Evolutionary conservation across 441 rosid species (phyloP), one percentile per base, ranked within the genome.

Genomic region (Kokia cookei): DNA sequence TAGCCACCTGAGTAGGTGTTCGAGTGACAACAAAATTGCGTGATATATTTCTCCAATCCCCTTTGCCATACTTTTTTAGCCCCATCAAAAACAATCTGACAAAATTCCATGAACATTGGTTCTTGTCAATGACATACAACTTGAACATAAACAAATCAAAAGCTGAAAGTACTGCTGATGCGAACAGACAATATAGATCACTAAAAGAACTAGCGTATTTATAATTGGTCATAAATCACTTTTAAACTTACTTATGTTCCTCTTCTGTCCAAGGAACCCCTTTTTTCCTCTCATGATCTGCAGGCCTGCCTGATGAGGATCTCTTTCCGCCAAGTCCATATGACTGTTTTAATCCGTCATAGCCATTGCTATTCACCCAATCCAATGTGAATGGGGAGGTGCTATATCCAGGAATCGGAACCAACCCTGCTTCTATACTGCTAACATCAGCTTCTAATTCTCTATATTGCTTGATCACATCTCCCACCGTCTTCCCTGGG

Each of bases 211-310:
- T 15, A 32, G 45, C 40, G 32, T 9, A 45, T 43, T 43, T 24
- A 43, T 24, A 12, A 13, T 63, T 37, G 19, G 27, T 40, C 50
- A 63, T 24, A 57, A 22, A 22, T 22, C 13, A 24, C 29, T 9
- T 57, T 22, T 57, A 58, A 51, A 26, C 88, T 85, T 90, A 90
- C 94, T 83, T 90, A 74, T 90, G 94, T 76, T 90, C 94, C 75
- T 88, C 94, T 69, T 90, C 94, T 3, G 94, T 89, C 93, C 93
- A 89, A 10, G 94, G 94, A 63, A 90, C 86, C n/a, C 94, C 94
- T 75, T 90, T 90, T 86, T 90, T 90, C 78, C 92, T 82, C 71
- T 90, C 94, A 37, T 82, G 87, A 50, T 85, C 89, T 7, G 74
- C 82, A 35, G 88, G 82, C 27, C 90, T 76, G 14, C 76, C 76